These are phyloP conservation scores for Rubia yunnanensis DNA, from an alignment of 257 asterid species.

Conservation along the genomic window DNA sequence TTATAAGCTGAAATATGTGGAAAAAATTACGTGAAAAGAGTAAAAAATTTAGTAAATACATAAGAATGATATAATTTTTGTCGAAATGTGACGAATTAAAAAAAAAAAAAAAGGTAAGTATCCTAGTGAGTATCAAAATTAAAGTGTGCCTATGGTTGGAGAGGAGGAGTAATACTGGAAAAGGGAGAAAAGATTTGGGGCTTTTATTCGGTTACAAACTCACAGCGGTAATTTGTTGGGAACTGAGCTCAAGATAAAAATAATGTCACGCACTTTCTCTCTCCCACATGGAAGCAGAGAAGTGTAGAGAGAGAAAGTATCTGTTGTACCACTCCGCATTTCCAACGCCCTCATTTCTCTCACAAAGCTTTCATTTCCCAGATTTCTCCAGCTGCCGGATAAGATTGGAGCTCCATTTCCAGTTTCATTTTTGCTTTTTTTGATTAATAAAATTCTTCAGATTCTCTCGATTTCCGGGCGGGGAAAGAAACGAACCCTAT, in stretches of 20 bases:
- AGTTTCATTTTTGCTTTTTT: neutral
- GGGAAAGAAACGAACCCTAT: slow-evolving; percentile 13
- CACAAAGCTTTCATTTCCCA: neutral
- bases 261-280: slow-evolving; percentile 10
- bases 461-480: neutral
- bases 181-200: neutral
- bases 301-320: slow-evolving; percentile 20
- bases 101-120: too few species aligned
- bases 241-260: neutral
- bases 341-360: neutral
- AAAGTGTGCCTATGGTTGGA: too few species aligned
- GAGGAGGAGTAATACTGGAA: too few species aligned
- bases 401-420: neutral
- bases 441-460: neutral
- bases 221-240: neutral
- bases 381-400: neutral
- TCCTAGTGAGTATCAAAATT: too few species aligned
- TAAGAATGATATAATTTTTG: too few species aligned
- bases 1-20: too few species aligned
- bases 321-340: neutral
- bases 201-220: too few species aligned
- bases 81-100: too few species aligned
- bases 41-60: too few species aligned
- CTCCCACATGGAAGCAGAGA: slow-evolving; percentile 21
- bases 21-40: too few species aligned